Evolutionary conservation across 73 alveolate genomes (phyloP).

Genomic region (Paramecium biaurelia): DNA sequence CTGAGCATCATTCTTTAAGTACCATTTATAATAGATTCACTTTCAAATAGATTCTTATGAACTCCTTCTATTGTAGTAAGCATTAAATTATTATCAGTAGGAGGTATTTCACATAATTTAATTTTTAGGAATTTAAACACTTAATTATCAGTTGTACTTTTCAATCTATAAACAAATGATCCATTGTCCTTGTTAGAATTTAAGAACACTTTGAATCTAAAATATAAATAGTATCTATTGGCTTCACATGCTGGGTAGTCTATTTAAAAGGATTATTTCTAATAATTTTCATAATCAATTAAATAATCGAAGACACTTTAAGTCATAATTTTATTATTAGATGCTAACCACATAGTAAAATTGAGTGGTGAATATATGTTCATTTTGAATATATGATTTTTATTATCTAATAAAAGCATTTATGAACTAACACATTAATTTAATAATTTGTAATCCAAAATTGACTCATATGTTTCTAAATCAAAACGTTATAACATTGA

Average conservation of each 20-base stretch:
- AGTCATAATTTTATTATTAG: slow-evolving; percentile 33
- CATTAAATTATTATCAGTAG: slow-evolving; percentile 43
- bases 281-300: slow-evolving; percentile 52
- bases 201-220: slow-evolving; percentile 51
- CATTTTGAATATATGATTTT: slow-evolving; percentile 49
- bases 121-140: slow-evolving; percentile 25
- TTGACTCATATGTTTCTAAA: slow-evolving; percentile 49
- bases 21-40: slow-evolving; percentile 39
- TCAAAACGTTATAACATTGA: slow-evolving; percentile 49
- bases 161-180: slow-evolving; percentile 36
- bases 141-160: slow-evolving; percentile 50
- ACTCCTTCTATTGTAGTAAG: slow-evolving; percentile 60
- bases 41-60: slow-evolving; percentile 53
- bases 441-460: slow-evolving; percentile 20
- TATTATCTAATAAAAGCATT: slow-evolving; percentile 35
- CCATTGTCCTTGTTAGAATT: slow-evolving; percentile 20
- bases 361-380: slow-evolving; percentile 52
- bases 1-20: slow-evolving; percentile 29
- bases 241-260: slow-evolving; percentile 61
- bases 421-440: slow-evolving; percentile 31
- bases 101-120: slow-evolving; percentile 52
- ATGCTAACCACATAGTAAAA: slow-evolving; percentile 52
- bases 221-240: slow-evolving; percentile 23
- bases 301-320: slow-evolving; percentile 40
- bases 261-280: not conserved